Conservation (phyloP, 768 basidiomycete genomes). For the Psilocybe subaeruginosa region DNA sequence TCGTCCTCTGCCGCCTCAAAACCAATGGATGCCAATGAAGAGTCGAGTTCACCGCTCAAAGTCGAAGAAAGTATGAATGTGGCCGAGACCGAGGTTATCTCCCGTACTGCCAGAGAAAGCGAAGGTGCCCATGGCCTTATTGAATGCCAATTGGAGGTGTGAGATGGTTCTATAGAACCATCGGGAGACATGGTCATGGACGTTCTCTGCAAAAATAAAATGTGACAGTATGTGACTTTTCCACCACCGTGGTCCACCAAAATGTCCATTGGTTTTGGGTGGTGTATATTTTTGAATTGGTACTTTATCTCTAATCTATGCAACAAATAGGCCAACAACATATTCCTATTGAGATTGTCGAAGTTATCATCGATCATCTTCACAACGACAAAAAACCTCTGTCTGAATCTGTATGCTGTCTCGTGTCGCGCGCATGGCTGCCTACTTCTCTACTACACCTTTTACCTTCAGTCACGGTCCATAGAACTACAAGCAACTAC, state of each 20-base stretch:
- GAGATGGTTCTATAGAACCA: slow-evolving; percentile 5
- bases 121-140: slow-evolving; percentile 79
- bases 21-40: slow-evolving; percentile 45
- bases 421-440: slow-evolving; percentile 25
- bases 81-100: slow-evolving; percentile 85
- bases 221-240: background rate
- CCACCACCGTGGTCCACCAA: too few relatives aligned
- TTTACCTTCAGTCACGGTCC: slow-evolving; percentile 10
- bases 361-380: slow-evolving; percentile 13
- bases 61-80: slow-evolving; percentile 74
- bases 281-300: too few relatives aligned
- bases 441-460: slow-evolving; percentile 22
- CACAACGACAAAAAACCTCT: slow-evolving; percentile 22
- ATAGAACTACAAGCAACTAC: background rate
- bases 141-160: slow-evolving; percentile 58
- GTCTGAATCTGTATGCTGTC: slow-evolving; percentile 20
- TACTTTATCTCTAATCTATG: too few relatives aligned
- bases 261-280: too few relatives aligned
- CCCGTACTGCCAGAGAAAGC: slow-evolving; percentile 70
- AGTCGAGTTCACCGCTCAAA: slow-evolving; percentile 37
- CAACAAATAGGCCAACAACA: background rate
- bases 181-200: slow-evolving; percentile 15
- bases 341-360: slow-evolving; percentile 18
- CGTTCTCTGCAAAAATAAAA: slow-evolving; percentile 12
- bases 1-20: slow-evolving; percentile 35